Base-by-base conservation (phyloP, 1,284 basidiomycete species). In the Fomitopsis palustris region DNA sequence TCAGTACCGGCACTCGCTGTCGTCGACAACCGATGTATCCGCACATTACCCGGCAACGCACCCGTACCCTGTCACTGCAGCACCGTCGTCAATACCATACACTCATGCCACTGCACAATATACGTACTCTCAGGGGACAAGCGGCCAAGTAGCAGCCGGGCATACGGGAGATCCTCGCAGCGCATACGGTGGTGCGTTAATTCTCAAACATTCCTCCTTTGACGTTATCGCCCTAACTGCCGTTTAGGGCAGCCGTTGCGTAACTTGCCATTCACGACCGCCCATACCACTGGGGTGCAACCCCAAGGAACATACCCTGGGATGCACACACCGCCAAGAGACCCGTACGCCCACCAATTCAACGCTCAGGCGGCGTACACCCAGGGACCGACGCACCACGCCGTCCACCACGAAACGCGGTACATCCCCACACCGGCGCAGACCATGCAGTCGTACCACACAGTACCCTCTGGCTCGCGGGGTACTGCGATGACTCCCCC, bases 401-500 rank as follows among this genome's bases (percentile, higher is more conserved):
- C 65, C 16, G 57, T 62, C 45, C 60, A 60, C 55, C 63, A 64
- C 45, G 61, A 62, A 38, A 64, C 63, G 5, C 63, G 62, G 33
- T 65, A 66, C 47, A 61, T 67, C 54, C 64, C 66, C 45, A 69
- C 66, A 4, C 69, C 68, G 3, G 65, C 68, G 29, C 67, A 65
- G 60, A 62, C 64, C 42, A 62, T 61, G 29, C 65, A 62, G 54
- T 53, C 57, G 37, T 65, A 60, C 60, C 62, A 65, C 52, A 55
- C 56, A 56, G 35, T 53, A 33, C 60, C 61, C 59, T 37, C 35
- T 37, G 12, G 35, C 16, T 55, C 63, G 38, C 60, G 57, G 52
- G 58, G 60, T 42, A 58, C 65, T 33, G 51, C 53, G 21, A 51
- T 65, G 54, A 57, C 63, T 43, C 65, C 66, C 43, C 59, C 67